These are phyloP conservation scores for Mycena latifolia DNA, from an alignment of 768 basidiomycete species.

Conservation along the genomic window DNA sequence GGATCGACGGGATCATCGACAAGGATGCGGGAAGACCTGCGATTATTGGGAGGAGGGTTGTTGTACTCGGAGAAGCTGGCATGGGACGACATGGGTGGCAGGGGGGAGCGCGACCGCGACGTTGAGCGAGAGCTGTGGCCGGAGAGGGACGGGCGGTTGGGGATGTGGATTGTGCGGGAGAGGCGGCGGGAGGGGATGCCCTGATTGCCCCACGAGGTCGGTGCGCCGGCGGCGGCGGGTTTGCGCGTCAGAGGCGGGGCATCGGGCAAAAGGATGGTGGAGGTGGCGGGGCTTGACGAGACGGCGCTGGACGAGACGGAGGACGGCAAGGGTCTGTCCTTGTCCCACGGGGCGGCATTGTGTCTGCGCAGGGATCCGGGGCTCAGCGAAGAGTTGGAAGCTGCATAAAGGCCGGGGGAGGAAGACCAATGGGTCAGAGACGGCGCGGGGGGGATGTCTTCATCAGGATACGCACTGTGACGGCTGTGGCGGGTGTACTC, in stretches of 20 bases:
- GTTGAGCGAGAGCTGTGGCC: constrained; percentile 92
- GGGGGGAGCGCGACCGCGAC: constrained; percentile 93
- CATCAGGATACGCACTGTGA: constrained; percentile 78
- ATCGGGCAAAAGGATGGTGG: constrained; percentile 72
- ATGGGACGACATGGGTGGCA: constrained; percentile 78
- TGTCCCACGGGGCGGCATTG: constrained; percentile 74
- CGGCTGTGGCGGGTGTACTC: constrained; percentile 76
- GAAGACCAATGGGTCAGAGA: constrained; percentile 67
- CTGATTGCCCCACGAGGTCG: constrained; percentile 68
- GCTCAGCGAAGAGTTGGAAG: constrained; percentile 75
- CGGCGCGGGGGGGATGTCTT: constrained; percentile 49
- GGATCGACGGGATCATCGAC: constrained; percentile 90
- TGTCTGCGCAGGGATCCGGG: constrained; percentile 80
- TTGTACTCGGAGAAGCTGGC: constrained; percentile 72
- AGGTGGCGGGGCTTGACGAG: constrained; percentile 71
- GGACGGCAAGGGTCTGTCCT: constrained; percentile 59
- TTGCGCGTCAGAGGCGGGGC: constrained; percentile 72
- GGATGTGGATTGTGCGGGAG: constrained; percentile 87
- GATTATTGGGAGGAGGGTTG: constrained; percentile 63
- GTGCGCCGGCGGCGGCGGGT: constrained; percentile 54
- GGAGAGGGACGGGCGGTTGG: constrained; percentile 73
- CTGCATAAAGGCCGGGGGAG: constrained; percentile 69
- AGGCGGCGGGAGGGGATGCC: constrained; percentile 80
- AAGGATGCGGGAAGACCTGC: constrained; percentile 85
- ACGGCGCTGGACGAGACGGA: constrained; percentile 69